Percentiles rank a stretch among this genome's conserved stretches.
These are phyloP conservation scores for Tuber calosporum DNA, from an alignment of 495 filamentous ascomycete species.

Conservation along the genomic window DNA sequence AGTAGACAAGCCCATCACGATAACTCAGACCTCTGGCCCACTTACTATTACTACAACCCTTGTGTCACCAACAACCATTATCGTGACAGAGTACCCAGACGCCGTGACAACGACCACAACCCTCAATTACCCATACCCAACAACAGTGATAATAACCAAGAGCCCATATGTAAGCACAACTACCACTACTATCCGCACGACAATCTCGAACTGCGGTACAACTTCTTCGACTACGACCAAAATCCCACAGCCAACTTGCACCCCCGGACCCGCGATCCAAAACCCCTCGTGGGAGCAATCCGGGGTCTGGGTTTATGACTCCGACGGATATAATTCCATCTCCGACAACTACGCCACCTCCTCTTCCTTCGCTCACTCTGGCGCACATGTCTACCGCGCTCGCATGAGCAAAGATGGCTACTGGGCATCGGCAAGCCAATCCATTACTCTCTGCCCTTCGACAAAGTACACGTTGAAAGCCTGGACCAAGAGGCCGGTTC, in stretches of 20 bases:
- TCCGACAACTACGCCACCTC: conserved; percentile 8
- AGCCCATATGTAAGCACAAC: background rate
- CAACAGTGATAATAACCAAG: background rate
- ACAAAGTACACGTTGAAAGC: conserved; percentile 7
- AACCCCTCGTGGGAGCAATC: background rate
- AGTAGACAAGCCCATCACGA: background rate
- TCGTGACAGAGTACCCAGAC: background rate
- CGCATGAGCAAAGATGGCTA: background rate
- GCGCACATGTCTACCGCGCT: background rate
- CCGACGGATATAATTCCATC: background rate
- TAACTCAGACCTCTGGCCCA: background rate
- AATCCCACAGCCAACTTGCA: background rate
- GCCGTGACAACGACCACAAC: conserved; percentile 3
- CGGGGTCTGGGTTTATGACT: background rate
- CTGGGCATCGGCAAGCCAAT: conserved; percentile 4
- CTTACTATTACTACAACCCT: background rate
- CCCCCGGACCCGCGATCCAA: background rate
- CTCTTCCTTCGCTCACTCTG: background rate
- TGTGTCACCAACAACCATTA: background rate
- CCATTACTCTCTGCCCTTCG: conserved; percentile 6
- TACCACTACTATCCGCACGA: conserved; percentile 1
- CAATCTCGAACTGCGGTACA: conserved; percentile 5
- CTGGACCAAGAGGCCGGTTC: conserved; percentile 18
- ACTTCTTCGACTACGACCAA: background rate
- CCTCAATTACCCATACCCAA: background rate